A percentile compares a stretch with the other conserved stretches of the same genome.
Evolutionary conservation across 768 basidiomycete species (phyloP).

Genomic region (Melanogaster broomeanus): DNA sequence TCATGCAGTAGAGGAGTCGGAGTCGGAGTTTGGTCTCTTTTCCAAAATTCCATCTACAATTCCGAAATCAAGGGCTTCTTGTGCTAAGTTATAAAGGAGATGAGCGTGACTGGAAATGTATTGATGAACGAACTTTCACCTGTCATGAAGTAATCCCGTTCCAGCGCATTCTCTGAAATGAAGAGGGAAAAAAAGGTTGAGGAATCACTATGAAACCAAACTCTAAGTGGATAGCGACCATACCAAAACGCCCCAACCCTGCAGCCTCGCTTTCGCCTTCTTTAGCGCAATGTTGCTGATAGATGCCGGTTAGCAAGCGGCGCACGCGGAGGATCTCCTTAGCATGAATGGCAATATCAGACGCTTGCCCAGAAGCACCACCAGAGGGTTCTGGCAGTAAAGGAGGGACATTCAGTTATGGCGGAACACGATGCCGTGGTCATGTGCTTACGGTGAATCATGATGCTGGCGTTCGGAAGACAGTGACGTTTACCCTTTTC

Average conservation of each 20-base stretch:
- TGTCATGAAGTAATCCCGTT: conserved; percentile 97
- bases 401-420: conserved; percentile 10
- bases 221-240: conserved; percentile 29
- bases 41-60: conserved; percentile 92
- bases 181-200: not conserved
- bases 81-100: conserved; percentile 55
- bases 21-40: conserved; percentile 62
- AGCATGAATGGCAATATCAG: conserved; percentile 97
- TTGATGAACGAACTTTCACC: conserved; percentile 40
- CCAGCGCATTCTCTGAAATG: conserved; percentile 75
- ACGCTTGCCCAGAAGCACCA: conserved; percentile 93
- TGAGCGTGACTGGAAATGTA: conserved; percentile 20
- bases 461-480: conserved; percentile 92
- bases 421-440: not conserved
- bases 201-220: conserved; percentile 19
- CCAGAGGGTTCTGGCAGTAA: conserved; percentile 92
- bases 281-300: conserved; percentile 81
- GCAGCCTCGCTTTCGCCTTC: conserved; percentile 62
- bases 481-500: conserved; percentile 90
- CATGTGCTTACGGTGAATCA: conserved; percentile 87
- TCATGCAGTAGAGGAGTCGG: conserved; percentile 24
- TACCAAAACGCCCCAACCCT: conserved; percentile 80
- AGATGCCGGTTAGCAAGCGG: conserved; percentile 81
- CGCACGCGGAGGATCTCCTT: conserved; percentile 93
- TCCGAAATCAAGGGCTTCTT: conserved; percentile 88